A percentile compares a stretch with the other conserved stretches of the same genome.
These are phyloP conservation scores for Syzygium aqueum DNA, from an alignment of 345 rosid genomes.

Conservation along the genomic window DNA sequence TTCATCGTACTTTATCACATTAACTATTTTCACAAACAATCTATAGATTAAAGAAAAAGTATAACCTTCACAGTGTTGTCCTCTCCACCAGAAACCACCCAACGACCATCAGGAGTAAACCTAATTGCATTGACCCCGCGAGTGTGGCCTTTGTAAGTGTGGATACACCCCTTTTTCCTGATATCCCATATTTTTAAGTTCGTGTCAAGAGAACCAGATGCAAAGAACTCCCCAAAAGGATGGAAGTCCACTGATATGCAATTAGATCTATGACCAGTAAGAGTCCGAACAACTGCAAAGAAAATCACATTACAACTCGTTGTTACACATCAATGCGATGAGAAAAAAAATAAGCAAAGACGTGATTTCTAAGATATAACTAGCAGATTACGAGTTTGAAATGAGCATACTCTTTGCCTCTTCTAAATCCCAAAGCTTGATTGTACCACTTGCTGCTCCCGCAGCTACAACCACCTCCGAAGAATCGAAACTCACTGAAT, in stretches of 20 bases:
- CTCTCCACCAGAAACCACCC: slow-evolving; percentile 99
- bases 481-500: slow-evolving; percentile 94
- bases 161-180: slow-evolving; percentile 93
- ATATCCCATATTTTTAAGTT: slow-evolving; percentile 99
- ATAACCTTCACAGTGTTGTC: slow-evolving; percentile 90
- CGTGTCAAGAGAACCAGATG: slow-evolving; percentile 95
- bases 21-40: not conserved
- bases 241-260: slow-evolving; percentile 40
- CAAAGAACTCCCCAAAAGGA: slow-evolving; percentile 98
- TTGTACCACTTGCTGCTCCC: slow-evolving; percentile 96
- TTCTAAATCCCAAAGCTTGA: slow-evolving; percentile 97
- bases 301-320: not conserved
- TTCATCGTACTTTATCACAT: not conserved
- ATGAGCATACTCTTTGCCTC: slow-evolving; percentile 90
- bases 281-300: slow-evolving; percentile 81
- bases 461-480: slow-evolving; percentile 93
- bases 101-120: slow-evolving; percentile 98
- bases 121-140: slow-evolving; percentile 95
- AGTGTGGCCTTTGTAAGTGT: slow-evolving; percentile 98
- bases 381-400: not conserved
- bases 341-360: not conserved
- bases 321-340: not conserved
- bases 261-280: slow-evolving; percentile 94
- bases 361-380: not conserved
- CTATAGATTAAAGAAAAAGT: not conserved